Base-by-base conservation (phyloP, 2,329 filamentous ascomycete species). In the Chrysoporthe cubensis region DNA sequence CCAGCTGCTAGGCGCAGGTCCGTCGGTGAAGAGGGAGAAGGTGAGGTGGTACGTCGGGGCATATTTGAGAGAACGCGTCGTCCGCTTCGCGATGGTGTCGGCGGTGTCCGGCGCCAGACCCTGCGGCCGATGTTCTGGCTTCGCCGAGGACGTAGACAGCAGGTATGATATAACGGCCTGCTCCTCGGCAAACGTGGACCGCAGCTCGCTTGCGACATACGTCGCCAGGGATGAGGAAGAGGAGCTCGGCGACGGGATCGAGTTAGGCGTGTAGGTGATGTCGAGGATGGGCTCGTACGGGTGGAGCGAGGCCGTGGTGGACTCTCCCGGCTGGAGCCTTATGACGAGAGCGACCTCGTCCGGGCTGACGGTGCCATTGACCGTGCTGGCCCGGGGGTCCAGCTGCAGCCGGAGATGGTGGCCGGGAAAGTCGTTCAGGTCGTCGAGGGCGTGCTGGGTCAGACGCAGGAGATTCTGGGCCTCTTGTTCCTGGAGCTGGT, bases 21-120 rank as follows among this genome's bases (percentile, higher is more conserved):
- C 89, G 14, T 91, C 91, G 0, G 93, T 96, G 77, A 99, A 98
- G 3, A 99, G 84, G 0, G 96, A 99, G 76, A 99, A 97, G 0
- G 94, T 97, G 40, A 99, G 83, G 76, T 99, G 96, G 77, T 98
- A 99, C 0, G 93, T 97, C 16, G 94, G 90, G 4, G 96, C 91
- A 77, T 97, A 97, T 76, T 95, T 96, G 75, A 98, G 87, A 0
- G 94, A 93, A 62, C 94, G 87, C 2, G 92, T 96, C 46, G 92
- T 92, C 70, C 94, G 91, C 85, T 84, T 91, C 74, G 80, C 86
- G 73, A 88, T 82, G 0, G 85, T 82, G 52, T 88, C 87, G 34
- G 84, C 81, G 0, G 84, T 80, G 43, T 88, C 83, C 44, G 84
- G 80, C 0, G 82, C 80, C 50, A 87, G 72, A 5, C 80, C 80